Conservation (phyloP, 1,284 basidiomycete species). For the Austroboletus novae-zelandiae region DNA sequence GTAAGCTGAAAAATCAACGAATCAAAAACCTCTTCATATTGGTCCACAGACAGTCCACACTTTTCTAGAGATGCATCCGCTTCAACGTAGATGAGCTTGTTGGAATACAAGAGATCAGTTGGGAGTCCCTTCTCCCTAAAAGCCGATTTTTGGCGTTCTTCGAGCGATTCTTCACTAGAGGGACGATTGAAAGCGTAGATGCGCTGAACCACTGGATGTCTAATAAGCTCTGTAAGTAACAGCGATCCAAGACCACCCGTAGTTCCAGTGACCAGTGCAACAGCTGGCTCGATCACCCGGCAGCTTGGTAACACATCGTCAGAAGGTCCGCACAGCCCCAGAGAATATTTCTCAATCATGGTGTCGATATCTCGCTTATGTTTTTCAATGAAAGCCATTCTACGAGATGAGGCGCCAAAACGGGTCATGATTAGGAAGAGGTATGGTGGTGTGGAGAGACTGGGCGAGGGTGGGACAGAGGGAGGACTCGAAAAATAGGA, state of each 20-base stretch:
- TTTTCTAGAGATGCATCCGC: conserved; percentile 19
- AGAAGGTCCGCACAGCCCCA: conserved; percentile 14
- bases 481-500: no score
- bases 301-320: conserved; percentile 7
- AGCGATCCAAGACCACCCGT: conserved; percentile 37
- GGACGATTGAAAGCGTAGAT: conserved; percentile 33
- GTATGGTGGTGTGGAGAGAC: no score
- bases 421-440: no score
- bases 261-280: conserved; percentile 35
- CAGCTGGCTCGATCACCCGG: conserved; percentile 6
- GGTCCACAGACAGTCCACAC: conserved; percentile 16
- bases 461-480: no score
- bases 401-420: no score
- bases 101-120: conserved; percentile 12
- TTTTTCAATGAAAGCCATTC: not conserved
- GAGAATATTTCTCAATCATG: conserved; percentile 29
- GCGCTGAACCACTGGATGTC: conserved; percentile 14
- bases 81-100: conserved; percentile 28
- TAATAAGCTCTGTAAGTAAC: conserved; percentile 28
- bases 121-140: conserved; percentile 19
- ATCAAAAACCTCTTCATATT: conserved; percentile 17
- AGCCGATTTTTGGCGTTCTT: conserved; percentile 16
- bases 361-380: conserved; percentile 20
- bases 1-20: no score
- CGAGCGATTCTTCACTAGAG: conserved; percentile 10